Base-by-base conservation (phyloP, 305 asterid genomes). In the Solanum hybrid region DNA sequence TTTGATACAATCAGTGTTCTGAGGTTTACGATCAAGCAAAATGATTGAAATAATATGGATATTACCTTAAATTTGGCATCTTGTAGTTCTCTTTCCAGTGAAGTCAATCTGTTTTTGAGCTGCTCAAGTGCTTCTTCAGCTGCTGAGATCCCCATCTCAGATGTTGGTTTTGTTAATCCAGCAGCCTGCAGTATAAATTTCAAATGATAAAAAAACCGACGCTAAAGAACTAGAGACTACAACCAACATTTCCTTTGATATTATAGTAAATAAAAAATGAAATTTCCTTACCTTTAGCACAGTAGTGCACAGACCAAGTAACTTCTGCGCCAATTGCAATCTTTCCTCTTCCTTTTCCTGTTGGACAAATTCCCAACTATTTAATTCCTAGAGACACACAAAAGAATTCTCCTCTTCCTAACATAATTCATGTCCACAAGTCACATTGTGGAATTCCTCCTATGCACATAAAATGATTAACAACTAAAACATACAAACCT, bases 271-370 rank as follows among this genome's bases (percentile, higher is more conserved):
- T 14, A 78, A 36, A 51, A 51, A 31, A 22, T 66, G 46, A 10
- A 26, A 35, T 66, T 42, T 46, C 72, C 95, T 91, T 71, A 96
- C 99, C 98, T 94, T 93, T 69, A 98, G 91, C 77, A 98, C 96
- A 79, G 93, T 92, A 91, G 98, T 94, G 85, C 99, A 96, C 86
- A 96, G 88, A 94, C 98, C 94, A 86, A 96, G 89, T 91, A 98
- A 91, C 93, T 96, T 96, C 92, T 94, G 98, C 91, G 99, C 99
- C 90, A 98, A 91, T 89, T 96, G 98, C 89, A 96, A 90, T 88
- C 96, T 94, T 92, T 96, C 99, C 87, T 95, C 97, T 94, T 96
- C 99, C 16, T 94, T 92, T 92, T 95, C 99, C 99, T 98, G 94
- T 92, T 89, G 80, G 90, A 90, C 78, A 88, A 12, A 60, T 85